phyloP scores from a whole-genome alignment of 768 basidiomycete species.

The Auricularia heimuer region DNA sequence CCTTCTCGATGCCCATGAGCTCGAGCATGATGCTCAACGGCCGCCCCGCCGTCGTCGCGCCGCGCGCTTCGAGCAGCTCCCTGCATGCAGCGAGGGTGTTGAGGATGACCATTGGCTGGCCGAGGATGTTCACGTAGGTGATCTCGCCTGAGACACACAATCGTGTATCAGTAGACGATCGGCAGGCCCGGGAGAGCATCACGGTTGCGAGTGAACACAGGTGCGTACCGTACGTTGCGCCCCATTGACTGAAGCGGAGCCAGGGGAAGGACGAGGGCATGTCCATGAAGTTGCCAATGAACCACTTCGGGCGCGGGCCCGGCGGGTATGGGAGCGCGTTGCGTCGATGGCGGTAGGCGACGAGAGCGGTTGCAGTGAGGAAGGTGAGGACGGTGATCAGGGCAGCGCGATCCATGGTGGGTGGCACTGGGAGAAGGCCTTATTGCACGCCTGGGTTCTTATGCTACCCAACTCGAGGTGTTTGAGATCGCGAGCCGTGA shows the following conservation, averaged over 20 bases:
- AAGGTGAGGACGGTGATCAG: not conserved
- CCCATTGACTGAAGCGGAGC: not conserved
- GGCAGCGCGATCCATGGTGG: no score
- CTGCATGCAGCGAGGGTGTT: not conserved
- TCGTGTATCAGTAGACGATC: not conserved
- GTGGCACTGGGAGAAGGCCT: no score
- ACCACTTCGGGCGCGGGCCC: not conserved
- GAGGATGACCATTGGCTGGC: conserved; percentile 2
- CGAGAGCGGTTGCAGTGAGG: not conserved
- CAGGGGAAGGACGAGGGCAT: not conserved
- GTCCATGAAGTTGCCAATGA: not conserved
- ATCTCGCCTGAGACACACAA: not conserved
- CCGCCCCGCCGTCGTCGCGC: not conserved
- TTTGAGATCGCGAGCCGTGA: no score
- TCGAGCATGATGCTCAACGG: conserved; percentile 2
- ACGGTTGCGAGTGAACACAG: no score
- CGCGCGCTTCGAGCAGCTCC: conserved; percentile 2
- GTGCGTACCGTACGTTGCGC: not conserved
- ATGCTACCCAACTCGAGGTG: no score
- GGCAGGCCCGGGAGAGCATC: not conserved
- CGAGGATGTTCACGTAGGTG: conserved; percentile 1
- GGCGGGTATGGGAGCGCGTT: not conserved
- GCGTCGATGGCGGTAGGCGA: not conserved
- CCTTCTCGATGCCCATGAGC: not conserved
- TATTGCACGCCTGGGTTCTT: no score